A percentile compares a stretch with the other conserved stretches of the same genome.
Conservation (phyloP, 108 stramenopile genomes). For the Nannochloropsis gaditana region DNA sequence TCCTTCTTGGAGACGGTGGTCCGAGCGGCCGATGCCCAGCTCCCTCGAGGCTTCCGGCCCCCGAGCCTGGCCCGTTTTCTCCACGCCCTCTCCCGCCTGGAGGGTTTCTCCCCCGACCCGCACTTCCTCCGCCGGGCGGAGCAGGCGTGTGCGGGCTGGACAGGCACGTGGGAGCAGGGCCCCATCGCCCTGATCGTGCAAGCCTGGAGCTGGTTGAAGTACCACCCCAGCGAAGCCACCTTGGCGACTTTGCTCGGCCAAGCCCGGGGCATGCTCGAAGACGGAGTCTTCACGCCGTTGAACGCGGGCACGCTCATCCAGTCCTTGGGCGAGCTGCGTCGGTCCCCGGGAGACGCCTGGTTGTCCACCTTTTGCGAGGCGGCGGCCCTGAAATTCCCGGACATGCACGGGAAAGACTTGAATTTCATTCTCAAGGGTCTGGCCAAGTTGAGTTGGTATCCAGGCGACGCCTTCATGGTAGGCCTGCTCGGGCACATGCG, state of each 20-base stretch:
- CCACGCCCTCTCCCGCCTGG: neutral
- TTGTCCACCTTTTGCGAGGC: neutral
- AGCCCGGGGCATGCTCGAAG: neutral
- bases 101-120: neutral
- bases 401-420: neutral
- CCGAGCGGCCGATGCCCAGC: neutral
- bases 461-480: neutral
- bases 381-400: neutral
- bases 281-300: neutral
- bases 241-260: neutral
- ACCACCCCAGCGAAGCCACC: neutral
- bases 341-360: neutral
- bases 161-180: neutral
- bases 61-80: neutral
- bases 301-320: neutral
- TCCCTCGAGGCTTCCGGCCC: neutral
- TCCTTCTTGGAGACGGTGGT: neutral
- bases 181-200: neutral
- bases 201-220: constrained; percentile 17
- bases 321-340: neutral
- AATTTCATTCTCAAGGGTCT: neutral
- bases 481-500: neutral
- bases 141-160: neutral
- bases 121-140: neutral
- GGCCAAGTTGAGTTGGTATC: neutral